phyloP scores from a whole-genome alignment of 75 land plant species.

The Sequoiadendron giganteum region DNA sequence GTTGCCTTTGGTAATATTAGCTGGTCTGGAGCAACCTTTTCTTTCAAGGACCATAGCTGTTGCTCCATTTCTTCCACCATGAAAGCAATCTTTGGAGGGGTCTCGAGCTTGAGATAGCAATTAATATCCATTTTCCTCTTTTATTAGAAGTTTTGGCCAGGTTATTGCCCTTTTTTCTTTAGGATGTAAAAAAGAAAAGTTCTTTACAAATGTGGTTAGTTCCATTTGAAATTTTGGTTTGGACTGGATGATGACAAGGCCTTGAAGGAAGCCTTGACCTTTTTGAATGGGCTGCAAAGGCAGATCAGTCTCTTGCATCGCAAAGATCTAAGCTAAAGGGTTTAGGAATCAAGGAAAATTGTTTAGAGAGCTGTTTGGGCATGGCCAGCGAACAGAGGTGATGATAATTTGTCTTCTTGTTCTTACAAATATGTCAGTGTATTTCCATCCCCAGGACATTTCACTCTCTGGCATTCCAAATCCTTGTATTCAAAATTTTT shows the following conservation, averaged over 20 bases:
- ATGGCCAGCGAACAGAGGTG: not conserved
- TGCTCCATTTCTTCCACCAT: not conserved
- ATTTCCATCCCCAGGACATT: not conserved
- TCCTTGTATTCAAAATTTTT: not conserved
- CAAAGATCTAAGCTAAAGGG: not conserved
- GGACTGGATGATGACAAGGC: not conserved
- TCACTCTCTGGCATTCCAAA: not conserved
- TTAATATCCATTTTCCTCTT: not conserved
- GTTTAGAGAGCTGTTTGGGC: not conserved
- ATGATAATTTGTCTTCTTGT: too few species aligned
- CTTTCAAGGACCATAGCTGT: not conserved
- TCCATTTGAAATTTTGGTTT: not conserved
- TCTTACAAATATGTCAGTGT: not conserved
- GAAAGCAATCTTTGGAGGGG: not conserved
- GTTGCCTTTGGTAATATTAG: too few species aligned
- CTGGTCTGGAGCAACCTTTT: not conserved
- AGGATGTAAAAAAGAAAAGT: not conserved
- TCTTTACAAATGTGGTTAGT: not conserved
- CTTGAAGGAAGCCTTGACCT: not conserved
- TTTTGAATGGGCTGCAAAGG: too few species aligned
- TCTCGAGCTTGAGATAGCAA: not conserved
- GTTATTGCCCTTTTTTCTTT: not conserved
- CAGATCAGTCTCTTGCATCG: too few species aligned
- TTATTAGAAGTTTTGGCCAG: too few species aligned
- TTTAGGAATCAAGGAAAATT: too few species aligned